Evolutionary conservation across 208 protist species (phyloP).

Genomic region (Acanthamoeba royreba): DNA sequence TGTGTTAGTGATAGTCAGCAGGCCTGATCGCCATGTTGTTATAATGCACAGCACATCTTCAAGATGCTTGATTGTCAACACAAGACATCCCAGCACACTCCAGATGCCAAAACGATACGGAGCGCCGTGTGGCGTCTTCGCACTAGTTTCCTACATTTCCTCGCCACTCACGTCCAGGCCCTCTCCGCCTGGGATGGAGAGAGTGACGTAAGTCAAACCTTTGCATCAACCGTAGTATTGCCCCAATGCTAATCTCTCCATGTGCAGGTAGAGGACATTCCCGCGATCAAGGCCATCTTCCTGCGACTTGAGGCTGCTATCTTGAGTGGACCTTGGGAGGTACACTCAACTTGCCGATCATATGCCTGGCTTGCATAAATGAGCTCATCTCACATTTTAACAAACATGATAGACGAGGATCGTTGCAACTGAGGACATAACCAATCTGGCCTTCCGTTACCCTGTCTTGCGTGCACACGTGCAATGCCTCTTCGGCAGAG

Average conservation of each 20-base stretch:
- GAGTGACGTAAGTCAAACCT: not conserved
- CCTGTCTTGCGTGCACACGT: not conserved
- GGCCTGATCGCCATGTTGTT: not conserved
- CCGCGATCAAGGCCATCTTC: not conserved
- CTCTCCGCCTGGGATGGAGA: not conserved
- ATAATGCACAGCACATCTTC: not conserved
- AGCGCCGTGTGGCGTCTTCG: not conserved
- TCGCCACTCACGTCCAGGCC: not conserved
- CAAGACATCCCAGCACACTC: not conserved
- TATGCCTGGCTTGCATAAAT: not conserved
- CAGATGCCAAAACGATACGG: not conserved
- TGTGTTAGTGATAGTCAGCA: too few species aligned
- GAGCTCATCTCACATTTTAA: not conserved
- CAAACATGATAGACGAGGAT: not conserved
- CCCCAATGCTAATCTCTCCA: not conserved
- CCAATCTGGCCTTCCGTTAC: not conserved
- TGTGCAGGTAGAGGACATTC: not conserved
- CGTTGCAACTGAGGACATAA: not conserved
- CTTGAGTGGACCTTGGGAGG: not conserved
- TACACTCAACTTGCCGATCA: not conserved
- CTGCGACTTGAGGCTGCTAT: not conserved
- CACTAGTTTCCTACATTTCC: not conserved
- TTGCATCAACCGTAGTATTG: too few species aligned
- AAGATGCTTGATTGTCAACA: conserved; percentile 3
- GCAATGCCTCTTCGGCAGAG: not conserved